A percentile compares a stretch with the other conserved stretches of the same genome.
Evolutionary conservation across 2,329 filamentous ascomycete species (phyloP).

Genomic region (Neurospora sp.): DNA sequence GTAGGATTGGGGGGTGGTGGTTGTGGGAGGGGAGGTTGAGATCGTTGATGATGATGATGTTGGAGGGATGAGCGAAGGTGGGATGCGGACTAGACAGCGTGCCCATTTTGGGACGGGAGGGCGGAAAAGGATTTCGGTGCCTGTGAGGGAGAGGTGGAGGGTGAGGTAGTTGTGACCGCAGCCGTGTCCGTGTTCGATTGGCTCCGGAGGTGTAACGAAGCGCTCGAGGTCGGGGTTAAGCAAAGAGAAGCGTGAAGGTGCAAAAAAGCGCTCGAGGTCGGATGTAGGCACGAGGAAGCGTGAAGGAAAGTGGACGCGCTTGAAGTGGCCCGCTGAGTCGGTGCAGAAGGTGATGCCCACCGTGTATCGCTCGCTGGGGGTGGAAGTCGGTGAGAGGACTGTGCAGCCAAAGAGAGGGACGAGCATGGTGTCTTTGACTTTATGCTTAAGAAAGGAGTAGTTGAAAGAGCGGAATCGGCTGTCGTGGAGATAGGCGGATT

Average conservation of each 20-base stretch:
- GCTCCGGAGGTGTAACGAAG: neutral
- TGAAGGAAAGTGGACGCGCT: constrained; percentile 4
- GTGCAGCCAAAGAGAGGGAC: constrained; percentile 1
- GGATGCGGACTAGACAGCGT: constrained; percentile 4
- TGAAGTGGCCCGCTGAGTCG: neutral
- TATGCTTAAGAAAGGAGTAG: constrained; percentile 2
- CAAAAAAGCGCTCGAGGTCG: neutral
- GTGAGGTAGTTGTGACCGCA: neutral
- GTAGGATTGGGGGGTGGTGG: neutral
- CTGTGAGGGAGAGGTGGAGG: constrained; percentile 1
- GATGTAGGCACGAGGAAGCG: constrained; percentile 1
- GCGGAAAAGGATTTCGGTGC: constrained; percentile 3
- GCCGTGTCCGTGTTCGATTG: neutral
- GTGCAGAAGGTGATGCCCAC: constrained; percentile 3
- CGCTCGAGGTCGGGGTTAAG: neutral
- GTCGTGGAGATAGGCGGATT: neutral
- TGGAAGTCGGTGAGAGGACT: neutral
- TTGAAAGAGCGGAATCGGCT: constrained; percentile 2
- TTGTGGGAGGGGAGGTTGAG: neutral
- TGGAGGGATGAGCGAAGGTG: neutral
- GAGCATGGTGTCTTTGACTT: neutral
- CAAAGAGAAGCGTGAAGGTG: too few species aligned
- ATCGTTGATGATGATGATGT: neutral
- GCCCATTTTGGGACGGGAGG: constrained; percentile 5
- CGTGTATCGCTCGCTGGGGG: neutral